phyloP scores from a whole-genome alignment of 495 filamentous ascomycete genomes.

The Zalerion maritima region DNA sequence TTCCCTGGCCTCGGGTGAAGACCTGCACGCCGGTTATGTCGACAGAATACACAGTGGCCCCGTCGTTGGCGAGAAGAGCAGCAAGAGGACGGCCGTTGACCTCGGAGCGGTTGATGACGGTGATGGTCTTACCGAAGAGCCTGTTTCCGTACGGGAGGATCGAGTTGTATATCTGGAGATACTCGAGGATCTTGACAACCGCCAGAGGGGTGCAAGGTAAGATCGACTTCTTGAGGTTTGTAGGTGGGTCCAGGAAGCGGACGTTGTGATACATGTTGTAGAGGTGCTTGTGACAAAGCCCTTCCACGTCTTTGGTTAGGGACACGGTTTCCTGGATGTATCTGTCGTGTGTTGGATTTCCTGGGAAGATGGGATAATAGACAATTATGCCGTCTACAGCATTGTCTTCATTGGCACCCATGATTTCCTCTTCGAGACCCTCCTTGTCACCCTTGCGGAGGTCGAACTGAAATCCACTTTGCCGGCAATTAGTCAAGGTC shows the following conservation, averaged over 20 bases:
- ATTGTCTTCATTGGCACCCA: conserved; percentile 65
- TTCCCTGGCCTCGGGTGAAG: conserved; percentile 75
- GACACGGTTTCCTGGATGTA: conserved; percentile 93
- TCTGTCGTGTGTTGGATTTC: conserved; percentile 63
- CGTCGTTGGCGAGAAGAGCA: conserved; percentile 92
- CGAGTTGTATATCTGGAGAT: conserved; percentile 92
- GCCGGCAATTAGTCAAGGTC: conserved; percentile 8
- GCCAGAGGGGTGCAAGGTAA: conserved; percentile 92
- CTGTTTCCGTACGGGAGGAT: conserved; percentile 88
- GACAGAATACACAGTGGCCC: conserved; percentile 85
- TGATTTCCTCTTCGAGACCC: conserved; percentile 70
- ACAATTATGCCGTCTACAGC: conserved; percentile 85
- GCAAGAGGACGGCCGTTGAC: conserved; percentile 89
- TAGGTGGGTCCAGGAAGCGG: conserved; percentile 69
- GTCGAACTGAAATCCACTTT: conserved; percentile 77
- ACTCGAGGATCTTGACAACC: conserved; percentile 89
- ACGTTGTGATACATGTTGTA: conserved; percentile 99
- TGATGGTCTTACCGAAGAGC: conserved; percentile 79
- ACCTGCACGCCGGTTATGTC: conserved; percentile 86
- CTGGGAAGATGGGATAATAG: conserved; percentile 88
- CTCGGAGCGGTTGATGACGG: conserved; percentile 87
- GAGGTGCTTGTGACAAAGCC: conserved; percentile 82
- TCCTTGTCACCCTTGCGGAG: conserved; percentile 73
- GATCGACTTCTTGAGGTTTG: conserved; percentile 71
- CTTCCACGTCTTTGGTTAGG: conserved; percentile 86